Conservation (phyloP, 495 filamentous ascomycete species). For the Neurospora sp. region DNA sequence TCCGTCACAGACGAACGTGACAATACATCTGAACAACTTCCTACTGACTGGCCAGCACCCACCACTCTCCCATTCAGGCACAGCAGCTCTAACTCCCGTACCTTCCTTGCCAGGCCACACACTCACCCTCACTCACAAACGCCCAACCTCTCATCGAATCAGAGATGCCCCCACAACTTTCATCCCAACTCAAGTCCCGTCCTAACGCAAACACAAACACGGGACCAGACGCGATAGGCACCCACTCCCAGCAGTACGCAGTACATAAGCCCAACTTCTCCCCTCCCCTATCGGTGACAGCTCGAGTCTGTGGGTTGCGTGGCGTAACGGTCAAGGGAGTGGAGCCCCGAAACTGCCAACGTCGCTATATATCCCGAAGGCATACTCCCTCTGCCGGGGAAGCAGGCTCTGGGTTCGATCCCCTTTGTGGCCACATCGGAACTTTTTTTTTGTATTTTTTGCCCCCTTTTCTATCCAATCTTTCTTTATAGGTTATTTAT, state of each 20-base stretch:
- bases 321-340: neutral
- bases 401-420: neutral
- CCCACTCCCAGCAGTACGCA: neutral
- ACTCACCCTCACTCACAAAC: neutral
- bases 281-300: neutral
- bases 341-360: neutral
- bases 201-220: neutral
- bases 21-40: neutral
- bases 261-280: neutral
- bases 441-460: neutral
- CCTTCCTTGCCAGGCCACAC: neutral
- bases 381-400: neutral
- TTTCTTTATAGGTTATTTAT: neutral
- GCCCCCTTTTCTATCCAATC: neutral
- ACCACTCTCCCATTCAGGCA: neutral
- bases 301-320: neutral
- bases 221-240: neutral
- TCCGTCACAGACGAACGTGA: neutral
- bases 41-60: neutral
- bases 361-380: neutral
- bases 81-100: neutral
- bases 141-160: neutral
- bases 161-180: neutral
- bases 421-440: neutral
- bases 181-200: neutral